Percentiles rank a stretch among this genome's conserved stretches.
phyloP scores from a whole-genome alignment of 495 filamentous ascomycete genomes.

The Daldinia vernicosa region DNA sequence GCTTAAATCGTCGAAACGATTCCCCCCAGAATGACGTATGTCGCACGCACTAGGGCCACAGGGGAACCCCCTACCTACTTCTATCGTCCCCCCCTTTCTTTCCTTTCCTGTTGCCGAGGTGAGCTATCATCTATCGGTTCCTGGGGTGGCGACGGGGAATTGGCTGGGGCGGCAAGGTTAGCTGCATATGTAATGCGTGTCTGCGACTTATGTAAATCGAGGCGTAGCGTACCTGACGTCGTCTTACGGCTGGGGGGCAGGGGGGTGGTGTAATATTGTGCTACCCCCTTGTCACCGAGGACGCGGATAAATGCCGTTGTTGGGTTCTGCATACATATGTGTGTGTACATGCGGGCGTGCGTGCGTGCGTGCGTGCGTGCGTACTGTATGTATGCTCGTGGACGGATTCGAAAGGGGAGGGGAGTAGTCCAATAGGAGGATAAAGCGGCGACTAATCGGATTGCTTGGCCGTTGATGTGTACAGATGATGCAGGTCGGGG shows the following conservation, averaged over 20 bases:
- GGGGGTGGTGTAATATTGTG: not conserved
- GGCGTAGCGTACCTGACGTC: not conserved
- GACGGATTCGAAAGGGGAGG: not conserved
- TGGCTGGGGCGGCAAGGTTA: not conserved
- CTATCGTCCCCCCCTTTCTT: not conserved
- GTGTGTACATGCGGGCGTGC: no score
- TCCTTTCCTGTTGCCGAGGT: not conserved
- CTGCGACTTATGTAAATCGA: not conserved
- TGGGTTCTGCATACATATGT: not conserved
- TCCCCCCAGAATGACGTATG: constrained; percentile 17
- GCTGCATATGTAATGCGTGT: not conserved
- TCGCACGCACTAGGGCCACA: constrained; percentile 5
- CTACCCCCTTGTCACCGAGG: not conserved
- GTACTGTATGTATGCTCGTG: not conserved
- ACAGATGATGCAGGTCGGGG: not conserved
- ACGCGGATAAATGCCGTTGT: constrained; percentile 1
- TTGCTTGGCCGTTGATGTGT: not conserved
- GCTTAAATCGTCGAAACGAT: not conserved
- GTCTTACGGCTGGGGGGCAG: not conserved
- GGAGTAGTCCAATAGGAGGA: not conserved
- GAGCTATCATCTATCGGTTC: constrained; percentile 4
- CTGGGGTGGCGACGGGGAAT: not conserved
- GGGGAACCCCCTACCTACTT: constrained; percentile 1
- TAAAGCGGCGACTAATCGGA: not conserved
- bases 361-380: not conserved